A percentile compares a stretch with the other conserved stretches of the same genome.
These are phyloP conservation scores for Plenodomus biglobosus DNA, from an alignment of 2,329 filamentous ascomycete genomes.

Conservation along the genomic window DNA sequence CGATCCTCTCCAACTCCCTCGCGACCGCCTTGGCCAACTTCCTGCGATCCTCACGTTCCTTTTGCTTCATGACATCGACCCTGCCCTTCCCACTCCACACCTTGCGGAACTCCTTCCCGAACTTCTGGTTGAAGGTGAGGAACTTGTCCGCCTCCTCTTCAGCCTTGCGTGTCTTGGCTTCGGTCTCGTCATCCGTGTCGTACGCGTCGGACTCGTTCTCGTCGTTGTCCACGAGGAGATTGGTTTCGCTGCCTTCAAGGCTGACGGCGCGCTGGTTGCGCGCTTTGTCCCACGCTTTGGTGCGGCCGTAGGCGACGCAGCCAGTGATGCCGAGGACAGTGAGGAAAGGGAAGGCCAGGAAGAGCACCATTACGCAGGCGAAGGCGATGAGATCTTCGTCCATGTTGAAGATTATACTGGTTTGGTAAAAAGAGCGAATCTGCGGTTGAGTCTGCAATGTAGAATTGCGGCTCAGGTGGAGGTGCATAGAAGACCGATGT, in stretches of 20 bases:
- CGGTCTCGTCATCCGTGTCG: constrained; percentile 37
- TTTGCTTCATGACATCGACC: constrained; percentile 28
- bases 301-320: constrained; percentile 33
- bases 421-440: background rate
- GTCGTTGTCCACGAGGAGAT: constrained; percentile 16
- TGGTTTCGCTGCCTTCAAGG: constrained; percentile 26
- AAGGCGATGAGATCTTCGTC: constrained; percentile 34
- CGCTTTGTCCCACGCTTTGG: constrained; percentile 35
- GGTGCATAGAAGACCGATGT: background rate
- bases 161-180: constrained; percentile 31
- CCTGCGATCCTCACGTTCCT: constrained; percentile 35
- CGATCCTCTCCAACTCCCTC: constrained; percentile 30
- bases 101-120: constrained; percentile 33
- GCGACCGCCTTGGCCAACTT: constrained; percentile 38
- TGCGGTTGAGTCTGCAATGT: background rate
- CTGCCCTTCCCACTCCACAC: constrained; percentile 35
- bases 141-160: constrained; percentile 32
- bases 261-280: constrained; percentile 27
- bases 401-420: constrained; percentile 14
- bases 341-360: constrained; percentile 28
- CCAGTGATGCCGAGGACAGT: constrained; percentile 25
- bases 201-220: constrained; percentile 30
- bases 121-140: constrained; percentile 35
- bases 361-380: constrained; percentile 26
- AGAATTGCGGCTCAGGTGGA: background rate